phyloP scores from a whole-genome alignment of 345 rosid species.

The Psidium guajava region DNA sequence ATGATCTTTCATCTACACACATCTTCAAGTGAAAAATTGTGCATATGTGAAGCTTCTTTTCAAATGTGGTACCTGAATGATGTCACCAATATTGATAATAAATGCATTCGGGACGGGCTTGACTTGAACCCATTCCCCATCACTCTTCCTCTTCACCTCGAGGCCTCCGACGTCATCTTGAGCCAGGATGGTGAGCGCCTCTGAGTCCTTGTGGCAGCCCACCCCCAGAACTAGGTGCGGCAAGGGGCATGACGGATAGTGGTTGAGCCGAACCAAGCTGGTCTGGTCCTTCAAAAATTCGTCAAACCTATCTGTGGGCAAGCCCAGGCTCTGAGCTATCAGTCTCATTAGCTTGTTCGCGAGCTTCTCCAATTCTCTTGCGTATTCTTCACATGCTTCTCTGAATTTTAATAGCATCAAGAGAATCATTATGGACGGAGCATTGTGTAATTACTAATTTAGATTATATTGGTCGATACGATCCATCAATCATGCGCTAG shows the following conservation, averaged over 20 bases:
- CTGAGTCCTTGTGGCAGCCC: slow-evolving; percentile 18
- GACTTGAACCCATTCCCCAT: slow-evolving; percentile 27
- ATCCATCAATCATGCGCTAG: neutral
- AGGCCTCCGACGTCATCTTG: slow-evolving; percentile 31
- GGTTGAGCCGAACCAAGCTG: slow-evolving; percentile 13
- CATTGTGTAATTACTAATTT: neutral
- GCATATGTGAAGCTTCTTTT: neutral
- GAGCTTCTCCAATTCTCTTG: slow-evolving; percentile 9
- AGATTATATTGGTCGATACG: neutral
- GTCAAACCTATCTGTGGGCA: slow-evolving; percentile 10
- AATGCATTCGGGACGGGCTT: slow-evolving; percentile 13
- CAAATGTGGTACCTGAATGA: slow-evolving; percentile 13
- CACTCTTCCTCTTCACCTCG: slow-evolving; percentile 19
- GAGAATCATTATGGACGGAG: neutral
- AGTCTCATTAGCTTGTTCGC: slow-evolving; percentile 13
- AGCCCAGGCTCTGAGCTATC: slow-evolving; percentile 20
- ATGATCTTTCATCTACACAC: too few relatives aligned
- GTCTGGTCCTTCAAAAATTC: slow-evolving; percentile 18
- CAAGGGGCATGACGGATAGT: slow-evolving; percentile 26
- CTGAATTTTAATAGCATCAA: neutral
- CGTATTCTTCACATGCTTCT: slow-evolving; percentile 18
- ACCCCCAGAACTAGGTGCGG: slow-evolving; percentile 24
- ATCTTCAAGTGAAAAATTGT: neutral
- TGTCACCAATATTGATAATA: slow-evolving; percentile 20
- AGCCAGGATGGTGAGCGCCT: slow-evolving; percentile 16